Evolutionary conservation across 768 basidiomycete species (phyloP).

Genomic region (Cubamyces sp.): DNA sequence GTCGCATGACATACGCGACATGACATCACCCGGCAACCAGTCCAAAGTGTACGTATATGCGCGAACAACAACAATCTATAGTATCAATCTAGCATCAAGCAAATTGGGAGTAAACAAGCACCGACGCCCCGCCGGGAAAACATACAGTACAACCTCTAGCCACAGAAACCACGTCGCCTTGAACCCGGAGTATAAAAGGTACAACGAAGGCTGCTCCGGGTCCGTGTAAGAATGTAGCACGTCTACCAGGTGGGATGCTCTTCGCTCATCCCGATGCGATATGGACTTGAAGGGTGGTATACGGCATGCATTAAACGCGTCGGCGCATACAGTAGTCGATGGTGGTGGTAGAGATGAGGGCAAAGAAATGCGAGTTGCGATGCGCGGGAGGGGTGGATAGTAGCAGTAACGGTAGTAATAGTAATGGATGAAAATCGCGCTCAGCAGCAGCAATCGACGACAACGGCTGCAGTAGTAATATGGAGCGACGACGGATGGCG

Average conservation of each 20-base stretch:
- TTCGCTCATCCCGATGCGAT: no score
- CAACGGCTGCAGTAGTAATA: neutral
- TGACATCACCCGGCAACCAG: no score
- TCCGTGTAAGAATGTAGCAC: no score
- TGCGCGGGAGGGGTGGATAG: neutral
- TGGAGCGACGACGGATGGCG: neutral
- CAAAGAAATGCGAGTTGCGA: neutral
- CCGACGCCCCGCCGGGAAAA: constrained; percentile 15
- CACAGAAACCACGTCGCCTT: no score
- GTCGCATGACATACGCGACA: no score
- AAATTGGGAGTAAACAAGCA: neutral
- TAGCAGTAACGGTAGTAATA: constrained; percentile 8
- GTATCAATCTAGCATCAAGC: neutral
- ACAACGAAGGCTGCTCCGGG: no score
- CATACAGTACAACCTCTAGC: constrained; percentile 8
- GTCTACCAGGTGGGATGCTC: no score
- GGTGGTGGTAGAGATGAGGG: neutral
- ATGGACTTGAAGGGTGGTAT: constrained; percentile 9
- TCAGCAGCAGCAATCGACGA: no score
- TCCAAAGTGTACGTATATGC: no score
- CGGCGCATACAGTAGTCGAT: constrained; percentile 18
- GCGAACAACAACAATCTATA: neutral
- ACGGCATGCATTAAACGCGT: constrained; percentile 25
- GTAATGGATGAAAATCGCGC: neutral
- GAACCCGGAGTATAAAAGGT: no score